Evolutionary conservation across 2,329 filamentous ascomycete genomes (phyloP), one percentile per base, ranked within the genome.

Genomic region (Ceratocystiopsis minuta): DNA sequence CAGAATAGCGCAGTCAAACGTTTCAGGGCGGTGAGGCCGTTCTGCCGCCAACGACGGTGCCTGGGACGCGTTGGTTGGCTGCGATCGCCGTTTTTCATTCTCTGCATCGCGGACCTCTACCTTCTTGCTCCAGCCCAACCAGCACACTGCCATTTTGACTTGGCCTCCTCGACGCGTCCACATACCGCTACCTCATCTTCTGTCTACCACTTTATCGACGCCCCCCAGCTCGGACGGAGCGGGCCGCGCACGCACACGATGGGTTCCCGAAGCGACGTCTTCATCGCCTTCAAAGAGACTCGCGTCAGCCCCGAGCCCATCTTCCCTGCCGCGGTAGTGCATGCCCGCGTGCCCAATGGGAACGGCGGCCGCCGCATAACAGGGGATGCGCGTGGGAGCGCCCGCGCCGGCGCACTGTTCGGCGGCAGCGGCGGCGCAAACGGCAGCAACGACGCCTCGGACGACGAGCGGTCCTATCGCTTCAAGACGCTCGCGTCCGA

Each of bases 221-320:
- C 4, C 6, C 18, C 31, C 34, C 16, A 24, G 16, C 31, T 18
- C 62, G 55, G 55, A 80, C 80, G 79, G 75, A 43, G 79, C 74
- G 43, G 47, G 24, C 24, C 24, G 24, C 7, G 24, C 24, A 28
- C 24, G 7, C 24, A 28, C 66, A 72, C 67, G 56, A 84, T 84
- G 79, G 73, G 70, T 54, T 65, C 67, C 53, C 60, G 65, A 28
- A 28, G 24, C 55, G 69, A 71, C 54, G 68, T 72, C 50, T 69
- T 71, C 49, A 78, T 73, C 61, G 67, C 83, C 61, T 90, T 81
- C 68, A 87, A 86, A 66, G 85, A 92, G 70, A 85, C 81, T 58
- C 78, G 82, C 58, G 66, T 93, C 60, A 84, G 83, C 60, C 71
- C 90, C 53, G 82, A 90, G 61, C 75, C 78, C 49, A 69, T 75